Percentiles rank a stretch among this genome's conserved stretches.
phyloP scores from a whole-genome alignment of 805 yeast genomes.

The Helenozyma rhizophorensis region DNA sequence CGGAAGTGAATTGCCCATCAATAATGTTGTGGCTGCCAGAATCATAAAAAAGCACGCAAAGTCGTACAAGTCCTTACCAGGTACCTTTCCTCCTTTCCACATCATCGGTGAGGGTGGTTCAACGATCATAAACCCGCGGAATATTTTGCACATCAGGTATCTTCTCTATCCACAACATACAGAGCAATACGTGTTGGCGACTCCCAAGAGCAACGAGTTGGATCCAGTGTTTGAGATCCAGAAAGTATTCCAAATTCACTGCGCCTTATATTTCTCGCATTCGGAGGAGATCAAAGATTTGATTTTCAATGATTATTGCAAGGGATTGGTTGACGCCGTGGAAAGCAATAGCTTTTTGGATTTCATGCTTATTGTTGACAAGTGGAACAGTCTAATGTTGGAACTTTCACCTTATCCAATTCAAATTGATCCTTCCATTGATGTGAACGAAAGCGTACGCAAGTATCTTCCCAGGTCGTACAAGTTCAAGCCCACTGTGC shows the following conservation, averaged over 20 bases:
- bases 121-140: conserved; percentile 22
- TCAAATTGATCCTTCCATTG: conserved; percentile 14
- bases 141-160: conserved; percentile 29
- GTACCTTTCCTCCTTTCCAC: conserved; percentile 32
- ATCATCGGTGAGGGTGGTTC: conserved; percentile 10
- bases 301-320: conserved; percentile 31
- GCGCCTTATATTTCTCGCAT: conserved; percentile 37
- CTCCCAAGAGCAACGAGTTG: conserved; percentile 51
- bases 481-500: conserved; percentile 6
- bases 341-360: conserved; percentile 29
- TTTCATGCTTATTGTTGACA: conserved; percentile 35
- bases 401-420: conserved; percentile 29
- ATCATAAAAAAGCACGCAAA: conserved; percentile 26
- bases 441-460: conserved; percentile 14
- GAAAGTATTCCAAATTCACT: conserved; percentile 37
- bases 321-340: conserved; percentile 25
- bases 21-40: conserved; percentile 28
- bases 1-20: conserved; percentile 18
- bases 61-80: conserved; percentile 30
- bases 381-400: conserved; percentile 39
- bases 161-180: conserved; percentile 35
- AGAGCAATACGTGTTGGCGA: conserved; percentile 47
- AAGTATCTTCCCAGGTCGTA: conserved; percentile 9
- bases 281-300: conserved; percentile 27
- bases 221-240: conserved; percentile 65